Base-by-base conservation (phyloP, 768 basidiomycete genomes). In the Leccinum subgranulosum region DNA sequence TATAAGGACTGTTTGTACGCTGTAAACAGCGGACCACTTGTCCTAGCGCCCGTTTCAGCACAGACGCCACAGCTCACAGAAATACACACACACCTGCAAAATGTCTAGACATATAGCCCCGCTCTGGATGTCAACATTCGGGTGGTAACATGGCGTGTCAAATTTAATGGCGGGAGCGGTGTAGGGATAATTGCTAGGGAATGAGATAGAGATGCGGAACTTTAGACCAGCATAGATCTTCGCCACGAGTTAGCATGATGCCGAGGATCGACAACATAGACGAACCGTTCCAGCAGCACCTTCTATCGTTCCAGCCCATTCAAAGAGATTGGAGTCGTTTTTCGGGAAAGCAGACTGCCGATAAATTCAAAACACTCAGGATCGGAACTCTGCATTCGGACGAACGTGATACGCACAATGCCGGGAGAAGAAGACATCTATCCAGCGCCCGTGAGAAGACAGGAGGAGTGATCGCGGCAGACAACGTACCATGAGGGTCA, bases 1-100 rank as follows among this genome's bases (percentile, higher is more conserved):
- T 9, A 95, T 75, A 19, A 96, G 81, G 43, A 96, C 89, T 0
- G 92, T 94, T 62, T 93, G 90, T 34, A 94, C 93, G 58, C 90
- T 92, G 72, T 95, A 93, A 1, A 94, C 88, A 7, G 94, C 92
- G 3, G 90, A 92, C 94, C 93, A 95, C 68, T 94, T 91, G 73
- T 94, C 92, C 89, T 92, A 60, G 10, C 36, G 23, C 39, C 52
- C 14, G 46, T 10, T 60, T 62, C 19, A 61, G 58, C 12, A 55
- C 55, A 63, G 48, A 2, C 14, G 19, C 41, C n/a, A 31, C 27
- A 31, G 2, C 14, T 17, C 15, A 23, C 9, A 27, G 19, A 8
- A 28, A 1, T n/a, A 27, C 0, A 69, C 75, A 69, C 75, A 15
- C 57, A 84, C 90, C 81, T 94, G 90, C 48, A 95, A 75, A 65